Percentiles rank a stretch among this genome's conserved stretches.
These are phyloP conservation scores for Talaromyces piceae DNA, from an alignment of 2,329 filamentous ascomycete species.

Conservation along the genomic window DNA sequence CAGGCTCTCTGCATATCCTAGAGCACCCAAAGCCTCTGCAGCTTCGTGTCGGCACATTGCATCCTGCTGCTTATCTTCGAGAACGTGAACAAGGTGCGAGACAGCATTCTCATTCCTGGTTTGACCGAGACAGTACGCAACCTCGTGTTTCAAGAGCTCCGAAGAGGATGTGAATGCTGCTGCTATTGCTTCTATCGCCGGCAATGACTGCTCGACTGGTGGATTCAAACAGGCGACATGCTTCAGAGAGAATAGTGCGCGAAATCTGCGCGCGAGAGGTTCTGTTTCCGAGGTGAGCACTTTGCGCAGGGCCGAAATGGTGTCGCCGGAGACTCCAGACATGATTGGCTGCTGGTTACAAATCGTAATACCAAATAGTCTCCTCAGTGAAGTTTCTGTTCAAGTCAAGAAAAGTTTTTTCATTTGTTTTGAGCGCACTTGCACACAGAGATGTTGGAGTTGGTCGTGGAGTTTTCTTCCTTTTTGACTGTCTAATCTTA, in stretches of 20 bases:
- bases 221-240: conserved; percentile 68
- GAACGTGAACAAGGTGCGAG: conserved; percentile 62
- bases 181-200: conserved; percentile 72
- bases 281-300: conserved; percentile 73
- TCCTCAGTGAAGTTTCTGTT: too few species aligned
- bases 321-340: conserved; percentile 23
- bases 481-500: not conserved
- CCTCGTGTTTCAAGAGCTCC: conserved; percentile 87
- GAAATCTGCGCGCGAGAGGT: conserved; percentile 81
- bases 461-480: not conserved
- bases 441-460: not conserved
- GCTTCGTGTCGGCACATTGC: conserved; percentile 95
- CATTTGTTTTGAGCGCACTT: not conserved
- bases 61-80: conserved; percentile 76
- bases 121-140: conserved; percentile 95
- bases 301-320: conserved; percentile 49
- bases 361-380: too few species aligned
- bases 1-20: conserved; percentile 68
- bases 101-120: conserved; percentile 70
- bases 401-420: not conserved
- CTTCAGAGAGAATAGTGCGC: conserved; percentile 95
- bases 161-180: conserved; percentile 79
- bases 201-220: conserved; percentile 50
- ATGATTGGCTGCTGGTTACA: not conserved
- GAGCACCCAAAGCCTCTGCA: conserved; percentile 84